These are phyloP conservation scores for Emergomyces pasteurianus DNA, from an alignment of 2,329 filamentous ascomycete species.

Conservation along the genomic window DNA sequence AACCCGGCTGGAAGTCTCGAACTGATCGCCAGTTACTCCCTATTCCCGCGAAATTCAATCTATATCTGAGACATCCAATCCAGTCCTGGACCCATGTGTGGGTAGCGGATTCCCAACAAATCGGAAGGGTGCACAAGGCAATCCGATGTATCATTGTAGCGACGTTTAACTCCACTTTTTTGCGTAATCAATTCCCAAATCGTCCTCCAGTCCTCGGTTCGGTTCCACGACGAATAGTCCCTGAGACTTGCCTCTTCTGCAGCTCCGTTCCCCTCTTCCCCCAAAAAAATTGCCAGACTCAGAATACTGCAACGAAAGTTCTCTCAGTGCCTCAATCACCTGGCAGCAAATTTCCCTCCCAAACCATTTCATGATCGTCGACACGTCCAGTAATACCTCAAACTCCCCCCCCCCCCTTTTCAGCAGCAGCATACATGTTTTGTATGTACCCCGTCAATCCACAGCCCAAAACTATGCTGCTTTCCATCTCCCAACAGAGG, in stretches of 20 bases:
- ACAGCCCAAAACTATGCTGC: background rate
- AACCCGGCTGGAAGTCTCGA: background rate
- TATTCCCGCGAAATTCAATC: background rate
- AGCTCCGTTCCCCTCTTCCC: background rate
- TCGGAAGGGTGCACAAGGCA: background rate
- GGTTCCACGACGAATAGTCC: conserved; percentile 1
- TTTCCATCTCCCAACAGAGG: background rate
- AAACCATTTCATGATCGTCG: background rate
- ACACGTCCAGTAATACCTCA: background rate
- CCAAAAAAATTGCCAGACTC: background rate
- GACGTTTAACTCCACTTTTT: background rate
- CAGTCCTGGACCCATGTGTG: background rate
- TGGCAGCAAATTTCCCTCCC: background rate
- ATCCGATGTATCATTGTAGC: background rate
- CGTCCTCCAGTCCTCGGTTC: background rate
- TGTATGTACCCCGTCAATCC: background rate
- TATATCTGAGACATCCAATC: background rate
- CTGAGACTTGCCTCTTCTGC: background rate
- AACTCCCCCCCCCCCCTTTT: background rate
- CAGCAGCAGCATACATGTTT: background rate
- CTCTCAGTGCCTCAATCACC: background rate
- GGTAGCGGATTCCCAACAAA: background rate
- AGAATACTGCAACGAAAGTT: background rate
- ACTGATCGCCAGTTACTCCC: no score
- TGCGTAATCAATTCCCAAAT: conserved; percentile 3